Evolutionary conservation across 78 protist genomes (phyloP).

Genomic region (Carpediemonas membranifera): DNA sequence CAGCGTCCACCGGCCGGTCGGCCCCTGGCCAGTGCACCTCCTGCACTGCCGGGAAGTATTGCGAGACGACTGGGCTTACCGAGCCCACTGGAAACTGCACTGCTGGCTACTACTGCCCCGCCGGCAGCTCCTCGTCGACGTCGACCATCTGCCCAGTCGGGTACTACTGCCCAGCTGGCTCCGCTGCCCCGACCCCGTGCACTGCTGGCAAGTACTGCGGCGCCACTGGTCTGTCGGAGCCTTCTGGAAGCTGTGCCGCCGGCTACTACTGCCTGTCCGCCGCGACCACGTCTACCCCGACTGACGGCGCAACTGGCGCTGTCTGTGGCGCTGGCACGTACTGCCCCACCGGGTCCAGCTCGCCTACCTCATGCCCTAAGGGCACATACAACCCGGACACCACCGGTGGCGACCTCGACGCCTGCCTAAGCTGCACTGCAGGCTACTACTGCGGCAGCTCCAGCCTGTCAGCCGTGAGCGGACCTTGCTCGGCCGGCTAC

Average conservation of each 20-base stretch:
- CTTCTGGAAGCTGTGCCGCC: background rate
- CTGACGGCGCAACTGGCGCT: no score
- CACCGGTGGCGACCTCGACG: no score
- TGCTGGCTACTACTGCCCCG: background rate
- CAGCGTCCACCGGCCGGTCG: background rate
- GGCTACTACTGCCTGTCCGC: background rate
- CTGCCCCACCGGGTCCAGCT: constrained; percentile 20
- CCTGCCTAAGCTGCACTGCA: constrained; percentile 27
- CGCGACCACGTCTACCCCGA: no score
- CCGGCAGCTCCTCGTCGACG: background rate
- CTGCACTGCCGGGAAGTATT: background rate
- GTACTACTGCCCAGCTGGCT: no score
- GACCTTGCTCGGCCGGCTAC: background rate
- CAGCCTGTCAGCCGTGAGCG: background rate
- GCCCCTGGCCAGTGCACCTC: background rate
- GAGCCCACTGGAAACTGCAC: background rate
- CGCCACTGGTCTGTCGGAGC: background rate
- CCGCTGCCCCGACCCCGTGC: background rate
- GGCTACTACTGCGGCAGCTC: constrained; percentile 26
- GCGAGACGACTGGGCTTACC: background rate
- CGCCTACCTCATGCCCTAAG: background rate
- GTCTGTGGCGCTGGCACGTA: background rate
- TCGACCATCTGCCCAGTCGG: background rate
- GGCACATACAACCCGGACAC: background rate
- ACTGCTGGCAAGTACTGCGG: background rate